Base-by-base conservation (phyloP, 2,329 filamentous ascomycete species). In the Gnomoniopsis sp. region DNA sequence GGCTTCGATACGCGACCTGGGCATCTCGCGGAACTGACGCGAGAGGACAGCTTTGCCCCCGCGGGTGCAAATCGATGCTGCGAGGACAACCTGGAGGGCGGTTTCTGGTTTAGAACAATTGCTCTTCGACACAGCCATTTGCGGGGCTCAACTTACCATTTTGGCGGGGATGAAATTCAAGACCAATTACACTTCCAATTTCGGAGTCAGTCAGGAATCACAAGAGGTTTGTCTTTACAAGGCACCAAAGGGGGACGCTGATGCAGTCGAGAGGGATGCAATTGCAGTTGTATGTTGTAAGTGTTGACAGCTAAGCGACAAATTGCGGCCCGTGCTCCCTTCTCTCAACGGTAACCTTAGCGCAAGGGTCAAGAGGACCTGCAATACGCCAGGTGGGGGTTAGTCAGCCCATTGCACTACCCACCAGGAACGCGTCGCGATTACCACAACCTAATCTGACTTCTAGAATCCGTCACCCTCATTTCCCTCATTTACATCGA, bases 21-120 rank as follows among this genome's bases (percentile, higher is more conserved):
- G 90, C 85, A 99, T 98, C 79, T 98, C 93, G 68, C 93, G 88
- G 77, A 99, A 99, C 78, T 97, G 92, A 71, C 96, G 89, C 65
- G 95, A 98, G 75, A 99, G 88, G 71, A 99, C 93, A 76, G 93
- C 91, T 83, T 99, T 99, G 74, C 95, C 95, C 74, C 95, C 95
- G 68, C 95, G 88, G 74, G 96, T 99, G 79, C 93, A 98, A 81
- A 99, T 97, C 71, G 95, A 98, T 71, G 95, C 95, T 76, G 93
- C 95, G 75, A 99, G 91, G 75, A 99, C 91, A 75, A 99, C 95
- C 95, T 97, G 67, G 63, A 59, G 63, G 58, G 62, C 26, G 26
- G 26, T 21, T 30, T 19, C 26, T 43, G 4, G 43, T 62, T n/a
- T 36, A 62, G 58, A 26, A 14, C 3, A 30, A 26, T 44, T 17